These are phyloP conservation scores for Neoarthrinium moseri DNA, from an alignment of 2,329 filamentous ascomycete species.

Conservation along the genomic window DNA sequence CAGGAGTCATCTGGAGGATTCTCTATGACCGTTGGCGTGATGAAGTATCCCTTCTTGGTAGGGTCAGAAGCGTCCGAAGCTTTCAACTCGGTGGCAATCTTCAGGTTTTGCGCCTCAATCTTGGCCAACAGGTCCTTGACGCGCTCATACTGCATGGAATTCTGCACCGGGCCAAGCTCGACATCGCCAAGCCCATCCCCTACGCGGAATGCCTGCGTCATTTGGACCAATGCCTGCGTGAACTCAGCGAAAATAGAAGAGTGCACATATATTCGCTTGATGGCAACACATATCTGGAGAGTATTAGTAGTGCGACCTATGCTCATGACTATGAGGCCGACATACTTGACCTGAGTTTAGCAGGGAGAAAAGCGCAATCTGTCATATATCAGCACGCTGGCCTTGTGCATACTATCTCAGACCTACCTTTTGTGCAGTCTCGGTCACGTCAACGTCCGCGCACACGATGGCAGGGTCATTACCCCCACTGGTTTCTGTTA, in stretches of 20 bases:
- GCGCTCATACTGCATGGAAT: constrained; percentile 22
- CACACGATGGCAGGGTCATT: constrained; percentile 53
- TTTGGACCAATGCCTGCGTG: constrained; percentile 38
- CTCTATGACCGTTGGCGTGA: constrained; percentile 19
- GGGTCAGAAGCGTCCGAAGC: not conserved
- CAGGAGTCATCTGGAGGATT: constrained; percentile 21
- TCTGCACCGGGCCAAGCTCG: constrained; percentile 18
- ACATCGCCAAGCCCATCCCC: constrained; percentile 15
- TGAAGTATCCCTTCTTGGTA: constrained; percentile 13
- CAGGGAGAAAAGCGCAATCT: constrained; percentile 1
- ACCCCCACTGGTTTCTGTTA: too few species aligned
- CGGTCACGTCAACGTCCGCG: constrained; percentile 41
- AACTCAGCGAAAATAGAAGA: constrained; percentile 28
- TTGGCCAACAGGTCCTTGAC: constrained; percentile 21
- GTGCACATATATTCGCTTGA: constrained; percentile 3
- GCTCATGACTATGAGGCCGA: not conserved
- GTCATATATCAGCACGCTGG: not conserved
- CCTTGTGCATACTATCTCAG: not conserved
- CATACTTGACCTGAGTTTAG: constrained; percentile 3
- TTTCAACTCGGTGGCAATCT: constrained; percentile 14
- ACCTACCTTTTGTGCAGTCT: not conserved
- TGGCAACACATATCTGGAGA: constrained; percentile 1
- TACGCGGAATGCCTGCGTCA: not conserved
- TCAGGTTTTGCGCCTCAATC: constrained; percentile 17
- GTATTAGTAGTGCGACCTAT: not conserved